phyloP scores from a whole-genome alignment of 768 basidiomycete species.

The Suillus placidus region DNA sequence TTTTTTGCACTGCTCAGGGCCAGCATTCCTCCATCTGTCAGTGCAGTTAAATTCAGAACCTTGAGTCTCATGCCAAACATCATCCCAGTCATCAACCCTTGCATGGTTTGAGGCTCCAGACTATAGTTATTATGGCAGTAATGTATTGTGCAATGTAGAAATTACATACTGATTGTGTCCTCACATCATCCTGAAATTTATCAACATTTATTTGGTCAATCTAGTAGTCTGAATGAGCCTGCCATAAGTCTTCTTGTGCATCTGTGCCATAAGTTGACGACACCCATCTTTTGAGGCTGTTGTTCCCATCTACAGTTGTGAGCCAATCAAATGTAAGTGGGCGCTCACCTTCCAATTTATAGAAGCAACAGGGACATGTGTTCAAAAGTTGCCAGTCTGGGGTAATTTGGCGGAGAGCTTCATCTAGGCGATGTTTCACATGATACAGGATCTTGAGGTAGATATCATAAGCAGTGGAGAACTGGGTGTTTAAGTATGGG shows the following conservation, averaged over 20 bases:
- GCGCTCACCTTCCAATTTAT: too few relatives aligned
- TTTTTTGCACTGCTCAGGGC: background rate
- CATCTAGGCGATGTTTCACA: too few relatives aligned
- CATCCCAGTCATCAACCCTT: conserved; percentile 1
- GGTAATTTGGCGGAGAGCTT: too few relatives aligned
- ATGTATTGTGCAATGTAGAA: too few relatives aligned
- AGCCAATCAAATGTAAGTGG: too few relatives aligned
- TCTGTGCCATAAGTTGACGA: background rate
- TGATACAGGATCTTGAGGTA: too few relatives aligned
- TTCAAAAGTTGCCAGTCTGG: too few relatives aligned
- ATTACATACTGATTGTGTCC: background rate
- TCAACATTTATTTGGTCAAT: background rate
- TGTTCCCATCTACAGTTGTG: too few relatives aligned
- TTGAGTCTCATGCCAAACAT: background rate
- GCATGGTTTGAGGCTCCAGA: background rate
- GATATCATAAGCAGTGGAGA: too few relatives aligned
- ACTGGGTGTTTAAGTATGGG: too few relatives aligned
- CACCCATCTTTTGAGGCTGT: background rate
- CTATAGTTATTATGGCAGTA: too few relatives aligned
- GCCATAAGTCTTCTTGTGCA: background rate
- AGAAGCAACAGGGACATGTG: too few relatives aligned
- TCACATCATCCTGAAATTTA: conserved; percentile 3
- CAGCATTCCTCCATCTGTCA: conserved; percentile 6
- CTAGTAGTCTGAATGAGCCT: background rate
- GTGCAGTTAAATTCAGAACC: background rate